Evolutionary conservation across 2,329 filamentous ascomycete genomes (phyloP).

Genomic region (Paecilomyces dactylethromorphus): DNA sequence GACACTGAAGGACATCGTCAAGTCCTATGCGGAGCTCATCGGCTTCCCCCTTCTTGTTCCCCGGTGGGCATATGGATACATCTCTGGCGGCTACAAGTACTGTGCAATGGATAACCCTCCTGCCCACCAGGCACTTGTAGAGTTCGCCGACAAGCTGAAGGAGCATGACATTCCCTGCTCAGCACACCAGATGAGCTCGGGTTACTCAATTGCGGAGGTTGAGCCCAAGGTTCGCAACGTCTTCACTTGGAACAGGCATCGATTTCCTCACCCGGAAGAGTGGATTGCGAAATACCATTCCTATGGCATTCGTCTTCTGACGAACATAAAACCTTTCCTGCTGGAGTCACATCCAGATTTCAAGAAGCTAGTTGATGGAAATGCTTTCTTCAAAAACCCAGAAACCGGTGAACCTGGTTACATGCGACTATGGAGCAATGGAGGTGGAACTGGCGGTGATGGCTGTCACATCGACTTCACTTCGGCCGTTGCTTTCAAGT

Average conservation of each 20-base stretch:
- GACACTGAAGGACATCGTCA: constrained; percentile 60
- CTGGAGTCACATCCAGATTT: constrained; percentile 63
- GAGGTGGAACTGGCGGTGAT: constrained; percentile 62
- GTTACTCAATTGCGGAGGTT: constrained; percentile 62
- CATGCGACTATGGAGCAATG: constrained; percentile 64
- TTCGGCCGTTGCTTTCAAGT: constrained; percentile 58
- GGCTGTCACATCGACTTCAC: constrained; percentile 71
- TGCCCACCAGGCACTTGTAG: constrained; percentile 51
- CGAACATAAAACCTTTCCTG: constrained; percentile 69
- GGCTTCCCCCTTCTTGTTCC: constrained; percentile 63
- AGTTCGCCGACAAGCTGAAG: constrained; percentile 56
- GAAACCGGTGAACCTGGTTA: constrained; percentile 47
- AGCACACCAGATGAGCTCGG: constrained; percentile 65
- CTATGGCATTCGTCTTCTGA: constrained; percentile 60
- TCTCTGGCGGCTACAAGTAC: constrained; percentile 62
- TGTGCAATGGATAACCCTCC: constrained; percentile 51
- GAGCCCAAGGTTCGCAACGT: constrained; percentile 66
- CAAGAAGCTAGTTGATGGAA: constrained; percentile 49
- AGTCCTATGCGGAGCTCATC: constrained; percentile 59
- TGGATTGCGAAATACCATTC: constrained; percentile 58
- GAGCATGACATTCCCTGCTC: constrained; percentile 64
- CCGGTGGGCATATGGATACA: constrained; percentile 66
- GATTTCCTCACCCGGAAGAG: constrained; percentile 61
- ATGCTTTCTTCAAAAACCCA: constrained; percentile 59
- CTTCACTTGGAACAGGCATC: constrained; percentile 64